Base-by-base conservation (phyloP, 2,329 filamentous ascomycete genomes). In the Gyromitra esculenta region DNA sequence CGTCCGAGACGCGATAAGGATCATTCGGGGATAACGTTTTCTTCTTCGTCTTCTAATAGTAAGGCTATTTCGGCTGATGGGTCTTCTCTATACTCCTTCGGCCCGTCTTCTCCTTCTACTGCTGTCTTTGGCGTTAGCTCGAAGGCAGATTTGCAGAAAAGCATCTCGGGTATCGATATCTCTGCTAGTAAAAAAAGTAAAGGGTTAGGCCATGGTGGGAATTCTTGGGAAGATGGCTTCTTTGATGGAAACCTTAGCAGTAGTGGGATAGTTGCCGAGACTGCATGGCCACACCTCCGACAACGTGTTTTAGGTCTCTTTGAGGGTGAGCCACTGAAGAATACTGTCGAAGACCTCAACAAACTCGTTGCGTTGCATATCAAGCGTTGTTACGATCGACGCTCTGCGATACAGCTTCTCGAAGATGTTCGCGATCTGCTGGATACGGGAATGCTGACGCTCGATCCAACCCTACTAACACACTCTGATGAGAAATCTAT, bases 281-380 rank as follows among this genome's bases (percentile, higher is more conserved):
- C 96, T 82, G 93, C 92, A 5, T 96, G 92, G 92, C 92, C 92
- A 0, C 89, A 92, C 74, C 83, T 96, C 18, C 93, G 91, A 83
- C 90, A 91, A 1, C 91, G 92, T 79, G 85, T 96, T 52, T 85
- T 95, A 3, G 88, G 91, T 73, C 89, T 96, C 1, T 96, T 96
- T 79, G 91, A 94, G 79, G 92, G 91, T 39, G 92, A 95, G 81
- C 92, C 94, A 78, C 84, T 94, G 18, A 88, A 91, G 45, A 86
- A 92, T n/a, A 92, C 92, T 0, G 89, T 96, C 5, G 93, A 96
- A 82, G 92, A 95, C 81, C 90, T 96, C 81, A 96, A 96, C 81
- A 87, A 90, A 18, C 87, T 95, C 0, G 92, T 95, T n/a, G 84
- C 83, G 50, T 88, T 93, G 80, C 92, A 96, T 81, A 89, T 96